Evolutionary conservation across 164 flowering plant genomes (phyloP), one percentile per base, ranked within the genome.

Genomic region (Buxus sempervirens): DNA sequence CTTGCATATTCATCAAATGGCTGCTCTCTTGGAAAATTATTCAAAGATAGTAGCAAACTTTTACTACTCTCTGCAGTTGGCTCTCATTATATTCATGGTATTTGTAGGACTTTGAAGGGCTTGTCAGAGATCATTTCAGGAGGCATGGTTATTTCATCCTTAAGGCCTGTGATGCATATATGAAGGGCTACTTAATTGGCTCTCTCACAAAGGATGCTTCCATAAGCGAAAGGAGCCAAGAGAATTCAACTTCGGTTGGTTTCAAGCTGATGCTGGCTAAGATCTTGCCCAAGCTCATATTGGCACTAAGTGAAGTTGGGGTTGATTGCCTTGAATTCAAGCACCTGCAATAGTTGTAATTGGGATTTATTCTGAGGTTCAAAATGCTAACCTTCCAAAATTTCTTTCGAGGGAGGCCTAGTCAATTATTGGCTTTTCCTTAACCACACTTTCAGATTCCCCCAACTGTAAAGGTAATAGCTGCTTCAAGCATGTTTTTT

Each of bases 231-330:
- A 77, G 67, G 41, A 77, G 80, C 68, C 63, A 63, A 38, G 73
- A 79, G 15, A 78, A 86, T 72, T 84, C 86, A 58, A 90, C 89
- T 65, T 96, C 99, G 15, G 88, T 88, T 77, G 99, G 99, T 62
- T 93, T 96, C 86, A 96, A 93, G 82, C 76, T 96, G 70, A 93
- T 93, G 97, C 73, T 96, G 61, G 85, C 84, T n/a, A 96, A 96
- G 85, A 81, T 96, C 59, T 72, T 84, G 36, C 93, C 99, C 18
- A 93, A 79, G 79, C 91, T 96, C 54, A 74, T 81, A 49, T 48
- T 74, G 18, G 82, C 94, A 19, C 68, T 96, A 23, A 78, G 66
- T 61, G 91, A 84, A 63, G 80, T 82, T 22, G 99, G 99, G 60
- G 97, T 84, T 48, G 85, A 89, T 57, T 88, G 90, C 68, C 54